Base-by-base conservation (phyloP, 177 flowering plant genomes). In the Vitis hybrid region DNA sequence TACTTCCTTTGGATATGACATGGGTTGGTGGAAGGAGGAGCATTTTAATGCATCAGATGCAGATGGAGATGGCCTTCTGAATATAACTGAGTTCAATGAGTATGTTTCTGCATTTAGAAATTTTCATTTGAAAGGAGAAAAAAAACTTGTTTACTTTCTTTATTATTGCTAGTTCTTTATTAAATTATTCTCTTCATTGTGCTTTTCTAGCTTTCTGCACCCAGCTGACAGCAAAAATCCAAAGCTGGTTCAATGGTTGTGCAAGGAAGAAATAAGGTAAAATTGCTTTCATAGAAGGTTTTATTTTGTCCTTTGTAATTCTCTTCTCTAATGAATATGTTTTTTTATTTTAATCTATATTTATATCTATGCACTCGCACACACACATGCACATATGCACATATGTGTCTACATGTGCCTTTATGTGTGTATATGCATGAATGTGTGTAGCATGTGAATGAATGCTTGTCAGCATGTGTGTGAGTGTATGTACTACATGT, bases 11-110 rank as follows among this genome's bases (percentile, higher is more conserved):
- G 92, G 89, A n/a, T 86, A 86, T 80, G 88, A 90, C 58, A 85
- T 93, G 88, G 99, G 99, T 54, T 95, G 99, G 99, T 95, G 94
- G 96, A 93, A 83, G 74, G 92, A 89, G 77, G 98, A 90, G 66
- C 98, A 95, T 74, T 93, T 93, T 67, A 90, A 91, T 87, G 94
- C 98, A 71, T 90, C 99, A 14, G 99, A 95, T 87, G 89, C 80
- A 1, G 86, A 95, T 85, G 97, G 91, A 73, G 95, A 95, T 86
- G 94, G 97, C 65, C 81, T 81, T 56, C 76, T 95, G 69, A 95
- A 91, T 82, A 60, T 81, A 59, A 89, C 92, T 6, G 99, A 95
- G 81, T 95, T 91, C 77, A 93, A 95, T 71, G 94, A 95, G 99
- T 95, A 82, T 81, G 86, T 23, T 77, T 79, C 68, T 32, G 66